These are phyloP conservation scores for Saccharomyces hybrid DNA, from an alignment of 1,139 yeast species.

Conservation along the genomic window DNA sequence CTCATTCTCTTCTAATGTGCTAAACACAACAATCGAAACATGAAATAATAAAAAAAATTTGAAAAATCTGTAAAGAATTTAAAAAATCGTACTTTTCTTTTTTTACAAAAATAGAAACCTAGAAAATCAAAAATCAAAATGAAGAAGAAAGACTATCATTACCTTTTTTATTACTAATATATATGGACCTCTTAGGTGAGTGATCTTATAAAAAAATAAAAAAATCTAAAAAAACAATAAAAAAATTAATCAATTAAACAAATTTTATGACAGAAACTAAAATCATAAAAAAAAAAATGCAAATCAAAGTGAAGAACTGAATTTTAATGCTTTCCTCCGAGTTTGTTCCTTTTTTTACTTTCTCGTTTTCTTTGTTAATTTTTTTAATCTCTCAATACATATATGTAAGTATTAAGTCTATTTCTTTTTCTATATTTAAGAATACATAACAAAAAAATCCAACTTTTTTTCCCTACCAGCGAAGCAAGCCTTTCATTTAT, in stretches of 20 bases:
- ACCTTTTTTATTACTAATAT: conserved; percentile 1
- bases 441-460: neutral
- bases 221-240: neutral
- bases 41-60: neutral
- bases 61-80: neutral
- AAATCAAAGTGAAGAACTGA: neutral
- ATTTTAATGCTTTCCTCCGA: neutral
- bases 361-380: conserved; percentile 2
- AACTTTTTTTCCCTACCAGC: neutral
- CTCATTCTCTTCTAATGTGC: neutral
- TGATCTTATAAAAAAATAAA: conserved; percentile 4
- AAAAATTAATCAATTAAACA: neutral
- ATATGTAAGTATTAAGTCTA: neutral
- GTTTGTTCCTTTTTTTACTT: neutral
- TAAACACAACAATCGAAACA: neutral
- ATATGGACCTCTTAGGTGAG: conserved; percentile 12
- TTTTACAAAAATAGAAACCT: neutral
- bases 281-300: neutral
- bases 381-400: neutral
- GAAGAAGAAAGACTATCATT: conserved; percentile 1
- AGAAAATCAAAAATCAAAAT: neutral
- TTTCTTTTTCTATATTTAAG: neutral
- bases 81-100: neutral
- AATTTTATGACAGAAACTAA: neutral
- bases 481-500: neutral